These are phyloP conservation scores for Jacaranda mimosifolia DNA, from an alignment of 257 asterid genomes.

Conservation along the genomic window DNA sequence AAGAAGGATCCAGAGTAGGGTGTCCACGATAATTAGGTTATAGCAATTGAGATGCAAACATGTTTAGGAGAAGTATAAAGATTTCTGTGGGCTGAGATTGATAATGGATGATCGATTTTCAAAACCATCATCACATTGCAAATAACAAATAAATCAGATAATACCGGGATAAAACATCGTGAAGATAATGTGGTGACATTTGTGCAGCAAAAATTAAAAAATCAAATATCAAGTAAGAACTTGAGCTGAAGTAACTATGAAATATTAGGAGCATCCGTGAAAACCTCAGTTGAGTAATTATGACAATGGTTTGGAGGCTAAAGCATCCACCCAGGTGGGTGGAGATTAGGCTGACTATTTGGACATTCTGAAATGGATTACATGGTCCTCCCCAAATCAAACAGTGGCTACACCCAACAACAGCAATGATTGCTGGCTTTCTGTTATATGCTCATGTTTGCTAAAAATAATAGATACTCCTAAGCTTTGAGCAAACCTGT, in stretches of 20 bases:
- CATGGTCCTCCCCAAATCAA: background rate
- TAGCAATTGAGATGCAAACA: background rate
- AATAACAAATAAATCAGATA: background rate
- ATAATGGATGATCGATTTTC: background rate
- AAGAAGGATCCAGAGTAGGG: background rate
- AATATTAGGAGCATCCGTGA: background rate
- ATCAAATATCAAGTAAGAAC: background rate
- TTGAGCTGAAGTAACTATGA: conserved; percentile 6
- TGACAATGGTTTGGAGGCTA: background rate
- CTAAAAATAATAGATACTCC: background rate
- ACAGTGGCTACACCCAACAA: background rate
- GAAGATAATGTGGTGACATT: background rate
- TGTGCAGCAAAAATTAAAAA: background rate
- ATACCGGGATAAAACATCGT: background rate
- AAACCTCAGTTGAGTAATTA: background rate
- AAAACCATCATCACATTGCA: background rate
- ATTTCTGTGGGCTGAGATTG: background rate
- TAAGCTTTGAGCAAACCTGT: conserved; percentile 64
- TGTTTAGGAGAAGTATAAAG: background rate
- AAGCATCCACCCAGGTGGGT: conserved; percentile 21
- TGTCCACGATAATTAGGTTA: background rate
- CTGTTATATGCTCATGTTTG: background rate
- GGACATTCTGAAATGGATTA: background rate
- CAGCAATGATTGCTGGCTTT: background rate
- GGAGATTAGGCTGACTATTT: conserved; percentile 1